These are phyloP conservation scores for Thermothelomyces thermophilus DNA, from an alignment of 2,329 filamentous ascomycete genomes.

Conservation along the genomic window DNA sequence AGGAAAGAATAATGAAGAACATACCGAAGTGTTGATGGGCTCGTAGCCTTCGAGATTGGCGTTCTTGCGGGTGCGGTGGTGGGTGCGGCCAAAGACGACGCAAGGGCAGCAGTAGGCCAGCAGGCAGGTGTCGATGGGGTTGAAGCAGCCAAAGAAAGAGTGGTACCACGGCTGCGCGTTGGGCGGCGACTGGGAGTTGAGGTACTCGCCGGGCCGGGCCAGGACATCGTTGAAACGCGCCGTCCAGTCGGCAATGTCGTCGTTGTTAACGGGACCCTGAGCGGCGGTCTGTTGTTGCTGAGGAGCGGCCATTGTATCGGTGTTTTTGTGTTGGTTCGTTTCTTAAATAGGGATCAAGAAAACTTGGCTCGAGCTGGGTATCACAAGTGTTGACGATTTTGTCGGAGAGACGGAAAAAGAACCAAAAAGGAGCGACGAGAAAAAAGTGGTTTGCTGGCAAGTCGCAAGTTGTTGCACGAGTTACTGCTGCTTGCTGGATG, in stretches of 20 bases:
- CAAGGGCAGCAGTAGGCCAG: conserved; percentile 42
- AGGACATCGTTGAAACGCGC: conserved; percentile 38
- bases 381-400: background rate
- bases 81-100: conserved; percentile 43
- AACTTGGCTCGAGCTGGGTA: conserved; percentile 3
- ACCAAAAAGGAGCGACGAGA: conserved; percentile 17
- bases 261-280: conserved; percentile 34
- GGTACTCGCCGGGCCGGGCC: conserved; percentile 35
- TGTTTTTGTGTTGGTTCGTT: background rate
- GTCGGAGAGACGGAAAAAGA: background rate
- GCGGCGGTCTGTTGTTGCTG: conserved; percentile 15
- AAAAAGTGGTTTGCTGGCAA: background rate
- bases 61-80: conserved; percentile 39
- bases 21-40: conserved; percentile 41
- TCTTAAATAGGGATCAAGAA: background rate
- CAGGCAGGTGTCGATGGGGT: conserved; percentile 39
- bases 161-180: conserved; percentile 34
- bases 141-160: conserved; percentile 40
- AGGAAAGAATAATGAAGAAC: conserved; percentile 20
- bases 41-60: conserved; percentile 38
- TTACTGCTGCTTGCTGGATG: background rate
- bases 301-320: conserved; percentile 20
- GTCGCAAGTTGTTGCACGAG: no score
- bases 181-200: conserved; percentile 37
- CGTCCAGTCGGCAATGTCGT: conserved; percentile 41